phyloP scores from a whole-genome alignment of 257 asterid species.

The Voacanga thouarsii region DNA sequence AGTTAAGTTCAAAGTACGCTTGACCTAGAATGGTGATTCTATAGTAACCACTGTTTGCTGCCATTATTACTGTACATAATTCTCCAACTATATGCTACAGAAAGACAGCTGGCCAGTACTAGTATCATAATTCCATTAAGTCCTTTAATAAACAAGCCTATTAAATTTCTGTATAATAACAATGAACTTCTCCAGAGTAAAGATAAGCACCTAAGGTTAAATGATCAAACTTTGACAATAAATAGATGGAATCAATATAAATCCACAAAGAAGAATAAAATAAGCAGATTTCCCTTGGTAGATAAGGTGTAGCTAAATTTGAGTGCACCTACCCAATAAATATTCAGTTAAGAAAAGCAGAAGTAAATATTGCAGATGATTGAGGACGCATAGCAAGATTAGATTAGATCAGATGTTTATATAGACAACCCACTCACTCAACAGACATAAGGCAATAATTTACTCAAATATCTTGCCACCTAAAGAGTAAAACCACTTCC shows the following conservation, averaged over 20 bases:
- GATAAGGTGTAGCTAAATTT: slow-evolving; percentile 1
- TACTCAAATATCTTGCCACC: not conserved
- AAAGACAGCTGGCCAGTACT: not conserved
- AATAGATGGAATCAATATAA: not conserved
- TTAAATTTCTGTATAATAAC: not conserved
- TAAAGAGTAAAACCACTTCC: not conserved
- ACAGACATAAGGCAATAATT: not conserved
- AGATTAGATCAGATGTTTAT: not conserved
- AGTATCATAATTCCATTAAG: not conserved
- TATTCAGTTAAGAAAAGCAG: not conserved
- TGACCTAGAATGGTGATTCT: not conserved
- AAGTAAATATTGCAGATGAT: not conserved
- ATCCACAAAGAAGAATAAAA: not conserved
- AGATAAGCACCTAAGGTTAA: not conserved
- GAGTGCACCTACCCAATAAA: not conserved
- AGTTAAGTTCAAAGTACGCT: not conserved
- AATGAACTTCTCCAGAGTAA: not conserved
- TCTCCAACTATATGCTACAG: not conserved
- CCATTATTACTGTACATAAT: not conserved
- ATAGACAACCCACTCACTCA: not conserved
- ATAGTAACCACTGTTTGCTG: not conserved
- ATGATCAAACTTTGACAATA: not conserved
- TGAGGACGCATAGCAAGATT: not conserved
- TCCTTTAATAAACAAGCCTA: not conserved
- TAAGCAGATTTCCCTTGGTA: not conserved